These are phyloP conservation scores for Elymus sibiricus DNA, from an alignment of 176 grass and related monocot species.

Conservation along the genomic window DNA sequence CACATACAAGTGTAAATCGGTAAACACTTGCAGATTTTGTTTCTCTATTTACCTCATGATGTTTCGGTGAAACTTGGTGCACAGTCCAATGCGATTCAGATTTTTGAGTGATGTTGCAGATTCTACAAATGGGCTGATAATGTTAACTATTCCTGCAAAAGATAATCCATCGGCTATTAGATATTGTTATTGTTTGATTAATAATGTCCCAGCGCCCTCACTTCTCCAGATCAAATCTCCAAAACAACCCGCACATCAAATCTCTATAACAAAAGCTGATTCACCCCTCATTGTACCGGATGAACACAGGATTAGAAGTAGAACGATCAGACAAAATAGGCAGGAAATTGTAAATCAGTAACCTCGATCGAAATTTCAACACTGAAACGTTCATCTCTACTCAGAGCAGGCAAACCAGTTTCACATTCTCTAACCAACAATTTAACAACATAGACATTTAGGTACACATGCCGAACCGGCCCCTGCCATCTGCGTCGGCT, in stretches of 20 bases:
- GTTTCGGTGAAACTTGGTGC: slow-evolving; percentile 73
- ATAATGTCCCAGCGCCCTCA: too few species aligned
- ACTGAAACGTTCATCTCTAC: too few species aligned
- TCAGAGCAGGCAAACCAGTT: too few species aligned
- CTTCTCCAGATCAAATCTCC: background rate
- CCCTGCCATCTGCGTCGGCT: background rate
- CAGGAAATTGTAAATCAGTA: too few species aligned
- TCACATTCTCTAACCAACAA: too few species aligned
- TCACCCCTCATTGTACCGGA: too few species aligned
- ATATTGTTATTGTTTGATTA: background rate
- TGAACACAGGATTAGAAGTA: too few species aligned
- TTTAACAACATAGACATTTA: background rate
- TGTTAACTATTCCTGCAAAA: slow-evolving; percentile 73
- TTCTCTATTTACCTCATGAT: background rate
- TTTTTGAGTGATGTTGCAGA: slow-evolving; percentile 53
- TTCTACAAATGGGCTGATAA: slow-evolving; percentile 74
- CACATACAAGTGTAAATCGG: background rate
- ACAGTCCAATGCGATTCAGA: slow-evolving; percentile 57
- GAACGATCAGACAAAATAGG: background rate
- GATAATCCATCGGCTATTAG: background rate
- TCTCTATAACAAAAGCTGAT: too few species aligned
- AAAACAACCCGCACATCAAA: too few species aligned
- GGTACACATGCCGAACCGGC: background rate
- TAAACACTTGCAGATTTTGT: too few species aligned
- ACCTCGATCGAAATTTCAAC: too few species aligned